Conservation (phyloP, 2,329 filamentous ascomycete genomes). For the Madurella mycetomatis region DNA sequence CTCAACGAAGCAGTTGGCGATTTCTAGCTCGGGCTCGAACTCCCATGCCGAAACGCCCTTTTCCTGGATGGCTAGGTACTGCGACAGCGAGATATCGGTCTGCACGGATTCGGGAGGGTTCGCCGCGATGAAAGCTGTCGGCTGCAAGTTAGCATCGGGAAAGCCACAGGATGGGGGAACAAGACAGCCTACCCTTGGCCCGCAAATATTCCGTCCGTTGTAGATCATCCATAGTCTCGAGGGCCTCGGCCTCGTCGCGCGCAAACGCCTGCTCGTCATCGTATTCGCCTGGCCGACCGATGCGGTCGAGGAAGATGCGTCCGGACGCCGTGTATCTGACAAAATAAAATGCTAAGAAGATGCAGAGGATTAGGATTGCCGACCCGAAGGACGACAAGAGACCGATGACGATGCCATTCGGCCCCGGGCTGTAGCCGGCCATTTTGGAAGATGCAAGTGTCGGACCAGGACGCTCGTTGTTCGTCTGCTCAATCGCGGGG, state of each 20-base stretch:
- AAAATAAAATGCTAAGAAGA: conserved; percentile 83
- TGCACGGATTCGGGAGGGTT: conserved; percentile 94
- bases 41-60: conserved; percentile 99
- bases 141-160: conserved; percentile 4
- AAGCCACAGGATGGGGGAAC: not conserved
- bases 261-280: conserved; percentile 96
- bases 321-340: conserved; percentile 86
- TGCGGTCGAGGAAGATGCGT: conserved; percentile 86
- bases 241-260: conserved; percentile 88
- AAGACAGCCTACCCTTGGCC: conserved; percentile 70
- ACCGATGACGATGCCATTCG: conserved; percentile 85
- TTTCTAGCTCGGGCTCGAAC: conserved; percentile 97
- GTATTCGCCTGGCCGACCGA: conserved; percentile 90
- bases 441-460: conserved; percentile 12
- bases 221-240: conserved; percentile 94
- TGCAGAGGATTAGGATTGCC: conserved; percentile 73
- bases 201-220: conserved; percentile 84
- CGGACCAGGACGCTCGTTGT: not conserved
- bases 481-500: not conserved
- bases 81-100: conserved; percentile 95
- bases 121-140: conserved; percentile 79
- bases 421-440: conserved; percentile 23
- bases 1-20: conserved; percentile 98
- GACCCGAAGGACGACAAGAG: conserved; percentile 92
- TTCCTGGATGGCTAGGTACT: conserved; percentile 97